A percentile compares a stretch with the other conserved stretches of the same genome.
phyloP scores from a whole-genome alignment of 1,284 basidiomycete species.

The Melampsora abietis-canadensis region DNA sequence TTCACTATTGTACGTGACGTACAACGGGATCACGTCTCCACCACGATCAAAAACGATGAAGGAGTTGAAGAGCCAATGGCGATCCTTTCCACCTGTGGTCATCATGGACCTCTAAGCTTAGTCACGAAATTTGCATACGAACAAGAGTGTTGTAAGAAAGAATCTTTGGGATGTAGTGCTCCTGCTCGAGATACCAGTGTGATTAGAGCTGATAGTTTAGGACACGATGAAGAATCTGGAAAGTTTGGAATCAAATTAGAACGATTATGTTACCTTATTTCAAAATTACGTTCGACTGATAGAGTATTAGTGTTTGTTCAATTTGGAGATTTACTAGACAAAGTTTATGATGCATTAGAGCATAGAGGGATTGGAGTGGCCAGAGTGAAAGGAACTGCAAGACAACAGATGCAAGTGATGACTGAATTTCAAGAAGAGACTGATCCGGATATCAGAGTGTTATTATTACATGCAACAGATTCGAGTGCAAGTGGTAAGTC shows the following conservation, averaged over 20 bases:
- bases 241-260: slow-evolving; percentile 85
- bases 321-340: slow-evolving; percentile 85
- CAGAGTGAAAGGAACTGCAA: slow-evolving; percentile 75
- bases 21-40: slow-evolving; percentile 59
- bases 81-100: slow-evolving; percentile 83
- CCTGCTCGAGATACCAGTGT: slow-evolving; percentile 72
- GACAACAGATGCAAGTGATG: slow-evolving; percentile 59
- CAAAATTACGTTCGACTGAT: slow-evolving; percentile 70
- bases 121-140: slow-evolving; percentile 68
- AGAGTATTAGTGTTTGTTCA: slow-evolving; percentile 88
- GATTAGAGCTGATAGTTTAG: slow-evolving; percentile 74
- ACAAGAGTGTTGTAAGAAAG: slow-evolving; percentile 71
- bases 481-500: slow-evolving; percentile 81
- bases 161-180: slow-evolving; percentile 65
- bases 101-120: slow-evolving; percentile 73
- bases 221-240: slow-evolving; percentile 75
- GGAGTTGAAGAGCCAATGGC: slow-evolving; percentile 69
- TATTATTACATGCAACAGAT: slow-evolving; percentile 86
- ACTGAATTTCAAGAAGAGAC: slow-evolving; percentile 40
- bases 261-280: slow-evolving; percentile 74
- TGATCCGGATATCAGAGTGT: slow-evolving; percentile 60
- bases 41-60: slow-evolving; percentile 54
- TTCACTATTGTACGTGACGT: slow-evolving; percentile 84
- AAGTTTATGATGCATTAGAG: slow-evolving; percentile 75
- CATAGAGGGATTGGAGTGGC: slow-evolving; percentile 71